These are phyloP conservation scores for Populus nigra DNA, from an alignment of 345 rosid species.

Conservation along the genomic window DNA sequence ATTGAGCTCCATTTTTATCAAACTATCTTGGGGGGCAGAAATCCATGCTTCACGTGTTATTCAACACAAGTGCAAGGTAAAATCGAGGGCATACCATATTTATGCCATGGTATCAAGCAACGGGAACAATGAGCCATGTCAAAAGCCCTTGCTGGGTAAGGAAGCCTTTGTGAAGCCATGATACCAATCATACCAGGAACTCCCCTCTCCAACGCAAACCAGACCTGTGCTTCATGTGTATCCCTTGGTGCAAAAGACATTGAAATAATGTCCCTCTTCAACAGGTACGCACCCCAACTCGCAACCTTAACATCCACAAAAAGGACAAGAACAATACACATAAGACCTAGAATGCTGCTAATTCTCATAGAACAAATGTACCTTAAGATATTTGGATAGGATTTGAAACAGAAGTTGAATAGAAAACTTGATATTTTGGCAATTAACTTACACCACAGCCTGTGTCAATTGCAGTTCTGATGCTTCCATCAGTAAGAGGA, in stretches of 20 bases:
- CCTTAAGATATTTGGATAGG: background rate
- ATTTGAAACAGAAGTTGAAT: background rate
- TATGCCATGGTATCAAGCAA: constrained; percentile 85
- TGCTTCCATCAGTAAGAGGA: constrained; percentile 67
- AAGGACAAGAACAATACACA: background rate
- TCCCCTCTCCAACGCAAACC: constrained; percentile 94
- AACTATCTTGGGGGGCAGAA: constrained; percentile 1
- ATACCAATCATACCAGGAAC: constrained; percentile 92
- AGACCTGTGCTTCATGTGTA: constrained; percentile 96
- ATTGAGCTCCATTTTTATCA: background rate
- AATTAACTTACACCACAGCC: constrained; percentile 88
- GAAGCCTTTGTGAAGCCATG: constrained; percentile 81
- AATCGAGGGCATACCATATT: constrained; percentile 45
- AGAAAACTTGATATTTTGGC: background rate
- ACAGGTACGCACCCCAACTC: constrained; percentile 90
- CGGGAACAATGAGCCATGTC: constrained; percentile 99
- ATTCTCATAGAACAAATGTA: background rate
- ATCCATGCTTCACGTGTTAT: background rate
- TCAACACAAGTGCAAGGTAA: background rate
- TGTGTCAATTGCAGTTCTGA: constrained; percentile 90
- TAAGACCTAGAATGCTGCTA: background rate
- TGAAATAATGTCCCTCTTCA: constrained; percentile 70
- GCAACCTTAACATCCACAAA: constrained; percentile 58
- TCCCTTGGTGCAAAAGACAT: constrained; percentile 97
- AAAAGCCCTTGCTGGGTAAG: constrained; percentile 92